Percentiles rank a stretch among this genome's conserved stretches.
Conservation (phyloP, 1,139 yeast genomes). For the Nadsonia starkeyi-henricii region DNA sequence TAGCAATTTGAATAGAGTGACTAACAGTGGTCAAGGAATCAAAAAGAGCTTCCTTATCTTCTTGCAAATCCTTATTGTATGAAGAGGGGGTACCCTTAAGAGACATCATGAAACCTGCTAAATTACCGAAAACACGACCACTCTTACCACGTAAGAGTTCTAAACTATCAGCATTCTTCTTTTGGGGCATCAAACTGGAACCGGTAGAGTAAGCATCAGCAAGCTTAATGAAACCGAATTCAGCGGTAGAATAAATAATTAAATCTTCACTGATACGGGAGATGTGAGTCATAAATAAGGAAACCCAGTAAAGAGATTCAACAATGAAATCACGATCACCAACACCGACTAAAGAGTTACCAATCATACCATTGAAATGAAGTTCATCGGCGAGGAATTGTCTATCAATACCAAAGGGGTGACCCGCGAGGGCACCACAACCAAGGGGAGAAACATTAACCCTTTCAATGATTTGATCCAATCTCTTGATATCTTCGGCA, state of each 20-base stretch:
- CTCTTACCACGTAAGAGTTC: slow-evolving; percentile 93
- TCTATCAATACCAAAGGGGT: slow-evolving; percentile 94
- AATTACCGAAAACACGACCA: slow-evolving; percentile 91
- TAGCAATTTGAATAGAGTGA: slow-evolving; percentile 85
- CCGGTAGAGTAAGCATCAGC: slow-evolving; percentile 99
- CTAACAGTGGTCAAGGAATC: slow-evolving; percentile 84
- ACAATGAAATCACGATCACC: slow-evolving; percentile 96
- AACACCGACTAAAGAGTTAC: slow-evolving; percentile 89
- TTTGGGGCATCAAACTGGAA: slow-evolving; percentile 96
- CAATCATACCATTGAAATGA: slow-evolving; percentile 75
- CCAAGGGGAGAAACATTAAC: slow-evolving; percentile 88
- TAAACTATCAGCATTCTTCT: slow-evolving; percentile 93
- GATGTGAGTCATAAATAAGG: slow-evolving; percentile 86
- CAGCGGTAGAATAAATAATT: slow-evolving; percentile 92
- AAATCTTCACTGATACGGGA: slow-evolving; percentile 90
- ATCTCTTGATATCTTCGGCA: slow-evolving; percentile 76
- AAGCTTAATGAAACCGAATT: slow-evolving; percentile 81
- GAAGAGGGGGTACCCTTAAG: slow-evolving; percentile 93
- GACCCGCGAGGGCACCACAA: slow-evolving; percentile 97
- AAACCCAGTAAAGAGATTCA: slow-evolving; percentile 95
- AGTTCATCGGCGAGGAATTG: slow-evolving; percentile 69
- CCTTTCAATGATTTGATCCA: slow-evolving; percentile 65
- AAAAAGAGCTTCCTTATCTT: slow-evolving; percentile 93
- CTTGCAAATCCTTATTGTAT: slow-evolving; percentile 96
- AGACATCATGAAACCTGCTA: slow-evolving; percentile 93